Conservation (phyloP, 2,329 filamentous ascomycete genomes). For the Colletotrichum siamense region DNA sequence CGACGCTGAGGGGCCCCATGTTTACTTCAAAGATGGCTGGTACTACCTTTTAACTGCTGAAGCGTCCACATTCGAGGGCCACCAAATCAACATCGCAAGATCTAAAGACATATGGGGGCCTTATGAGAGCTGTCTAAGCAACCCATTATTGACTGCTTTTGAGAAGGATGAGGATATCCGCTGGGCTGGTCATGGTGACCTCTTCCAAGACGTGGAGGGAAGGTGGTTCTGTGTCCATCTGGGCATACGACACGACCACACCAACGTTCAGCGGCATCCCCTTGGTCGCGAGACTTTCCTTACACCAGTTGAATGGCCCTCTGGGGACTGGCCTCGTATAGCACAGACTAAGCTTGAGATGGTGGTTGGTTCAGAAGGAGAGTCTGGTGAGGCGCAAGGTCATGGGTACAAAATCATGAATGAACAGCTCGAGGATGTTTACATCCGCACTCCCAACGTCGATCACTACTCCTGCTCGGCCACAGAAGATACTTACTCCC, state of each 20-base stretch:
- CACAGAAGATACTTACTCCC: background rate
- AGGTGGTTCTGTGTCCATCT: background rate
- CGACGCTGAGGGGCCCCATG: constrained; percentile 36
- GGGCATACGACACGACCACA: background rate
- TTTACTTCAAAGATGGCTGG: constrained; percentile 27
- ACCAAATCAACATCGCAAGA: constrained; percentile 27
- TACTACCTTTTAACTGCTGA: constrained; percentile 47
- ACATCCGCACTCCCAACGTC: background rate
- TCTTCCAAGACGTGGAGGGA: background rate
- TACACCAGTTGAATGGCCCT: background rate
- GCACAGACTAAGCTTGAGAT: background rate
- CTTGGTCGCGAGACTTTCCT: background rate
- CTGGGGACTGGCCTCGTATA: background rate
- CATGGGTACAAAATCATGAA: background rate
- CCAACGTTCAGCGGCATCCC: background rate
- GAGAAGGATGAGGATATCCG: background rate
- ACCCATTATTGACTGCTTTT: background rate
- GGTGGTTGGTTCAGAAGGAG: background rate
- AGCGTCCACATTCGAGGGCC: constrained; percentile 37
- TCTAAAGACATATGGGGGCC: constrained; percentile 27
- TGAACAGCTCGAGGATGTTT: background rate
- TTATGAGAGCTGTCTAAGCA: background rate
- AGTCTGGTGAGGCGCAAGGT: background rate
- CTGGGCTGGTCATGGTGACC: background rate
- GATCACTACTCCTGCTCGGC: background rate